Percentiles rank a stretch among this genome's conserved stretches.
Conservation (phyloP, 148 eudicot species). For the Spergularia bocconei region DNA sequence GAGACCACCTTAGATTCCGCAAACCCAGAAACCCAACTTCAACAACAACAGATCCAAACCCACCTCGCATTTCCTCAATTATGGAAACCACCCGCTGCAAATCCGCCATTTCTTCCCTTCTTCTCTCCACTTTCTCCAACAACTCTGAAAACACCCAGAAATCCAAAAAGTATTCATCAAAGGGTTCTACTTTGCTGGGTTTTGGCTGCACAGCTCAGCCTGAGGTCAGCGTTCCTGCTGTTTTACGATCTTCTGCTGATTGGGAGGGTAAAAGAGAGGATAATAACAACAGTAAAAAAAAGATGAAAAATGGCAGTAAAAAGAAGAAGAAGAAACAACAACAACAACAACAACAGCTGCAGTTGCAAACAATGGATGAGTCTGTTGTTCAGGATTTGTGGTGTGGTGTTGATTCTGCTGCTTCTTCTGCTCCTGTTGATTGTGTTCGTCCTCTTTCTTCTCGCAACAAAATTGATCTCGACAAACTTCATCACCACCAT, state of each 20-base stretch:
- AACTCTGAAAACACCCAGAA: neutral
- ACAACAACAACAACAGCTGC: slow-evolving; percentile 26
- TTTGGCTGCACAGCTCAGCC: slow-evolving; percentile 71
- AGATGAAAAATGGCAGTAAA: slow-evolving; percentile 32
- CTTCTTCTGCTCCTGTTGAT: slow-evolving; percentile 64
- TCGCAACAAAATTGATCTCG: slow-evolving; percentile 53
- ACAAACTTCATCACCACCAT: slow-evolving; percentile 36
- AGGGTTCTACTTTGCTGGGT: slow-evolving; percentile 48
- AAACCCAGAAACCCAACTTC: slow-evolving; percentile 33
- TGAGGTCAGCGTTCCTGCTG: slow-evolving; percentile 69
- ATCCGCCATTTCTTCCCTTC: slow-evolving; percentile 55
- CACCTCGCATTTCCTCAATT: slow-evolving; percentile 41
- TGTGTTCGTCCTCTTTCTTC: slow-evolving; percentile 49
- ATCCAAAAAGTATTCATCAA: slow-evolving; percentile 43
- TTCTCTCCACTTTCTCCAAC: slow-evolving; percentile 37
- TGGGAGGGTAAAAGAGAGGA: slow-evolving; percentile 43
- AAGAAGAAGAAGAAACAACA: slow-evolving; percentile 39
- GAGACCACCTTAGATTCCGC: slow-evolving; percentile 34
- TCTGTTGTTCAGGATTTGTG: slow-evolving; percentile 63
- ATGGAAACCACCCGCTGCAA: slow-evolving; percentile 46
- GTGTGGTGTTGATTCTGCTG: slow-evolving; percentile 80
- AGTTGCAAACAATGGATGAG: slow-evolving; percentile 27
- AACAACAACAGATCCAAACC: slow-evolving; percentile 2
- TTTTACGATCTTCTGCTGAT: slow-evolving; percentile 59
- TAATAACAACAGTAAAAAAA: slow-evolving; percentile 17